Percentiles rank a stretch among this genome's conserved stretches.
Conservation (phyloP, 768 basidiomycete species). For the Suillus bovinus region DNA sequence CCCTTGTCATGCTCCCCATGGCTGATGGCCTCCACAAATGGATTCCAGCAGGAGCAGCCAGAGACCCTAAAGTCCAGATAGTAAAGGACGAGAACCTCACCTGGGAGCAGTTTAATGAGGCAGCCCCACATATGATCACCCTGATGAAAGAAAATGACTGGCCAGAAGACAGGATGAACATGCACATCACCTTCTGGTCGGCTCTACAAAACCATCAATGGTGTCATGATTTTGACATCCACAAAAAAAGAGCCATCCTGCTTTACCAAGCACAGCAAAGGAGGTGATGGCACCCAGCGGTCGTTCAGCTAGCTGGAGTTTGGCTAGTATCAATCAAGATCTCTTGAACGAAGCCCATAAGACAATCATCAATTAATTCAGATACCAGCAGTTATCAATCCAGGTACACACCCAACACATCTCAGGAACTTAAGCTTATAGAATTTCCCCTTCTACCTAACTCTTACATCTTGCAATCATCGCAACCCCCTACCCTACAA, state of each 20-base stretch:
- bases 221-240: background rate
- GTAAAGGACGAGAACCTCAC: background rate
- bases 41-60: background rate
- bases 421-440: no score
- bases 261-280: conserved; percentile 19
- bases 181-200: conserved; percentile 15
- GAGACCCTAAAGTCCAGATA: background rate
- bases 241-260: conserved; percentile 10
- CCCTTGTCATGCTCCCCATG: background rate
- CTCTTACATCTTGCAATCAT: no score
- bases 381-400: background rate
- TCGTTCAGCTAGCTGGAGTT: background rate
- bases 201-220: conserved; percentile 7
- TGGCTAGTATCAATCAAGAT: conserved; percentile 4
- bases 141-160: conserved; percentile 12
- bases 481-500: no score
- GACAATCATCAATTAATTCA: background rate
- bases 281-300: conserved; percentile 9
- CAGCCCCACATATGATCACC: conserved; percentile 13
- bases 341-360: background rate
- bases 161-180: conserved; percentile 4
- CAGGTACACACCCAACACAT: no score
- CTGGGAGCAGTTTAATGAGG: conserved; percentile 6
- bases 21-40: background rate
- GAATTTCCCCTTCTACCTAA: no score